Base-by-base conservation (phyloP, 179 eudicot species). In the Spinacia oleracea region DNA sequence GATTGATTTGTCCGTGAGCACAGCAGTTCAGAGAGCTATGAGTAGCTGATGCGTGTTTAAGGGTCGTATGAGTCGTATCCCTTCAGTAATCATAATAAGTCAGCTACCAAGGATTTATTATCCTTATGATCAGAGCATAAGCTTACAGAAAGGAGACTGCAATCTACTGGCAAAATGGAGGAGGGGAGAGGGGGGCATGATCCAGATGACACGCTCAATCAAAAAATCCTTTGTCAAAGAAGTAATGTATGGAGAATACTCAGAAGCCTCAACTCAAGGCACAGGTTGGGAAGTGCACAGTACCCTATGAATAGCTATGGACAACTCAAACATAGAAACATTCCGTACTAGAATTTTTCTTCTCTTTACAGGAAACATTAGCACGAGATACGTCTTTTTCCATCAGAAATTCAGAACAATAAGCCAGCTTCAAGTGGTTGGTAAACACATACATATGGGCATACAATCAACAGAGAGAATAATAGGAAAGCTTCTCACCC, bases 401-500 rank as follows among this genome's bases (percentile, higher is more conserved):
- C 12, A 66, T 34, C 11, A 6, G 72, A 69, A 20, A 9, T 69
- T 2, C 9, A 68, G 21, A 55, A 18, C 16, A 16, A 25, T 34
- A 78, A 43, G 14, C 1, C 42, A 78, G 40, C 11, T 14, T 5
- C 18, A 43, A 66, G 18, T 18, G n/a, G 12, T 42, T 40, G 31
- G 64, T 1, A 1, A 32, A 71, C 25, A 20, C 29, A 60, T n/a
- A 7, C 0, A 62, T 23, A 3, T 51, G 11, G 32, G 62, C 21
- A 80, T 38, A 58, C 58, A 1, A 14, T 63, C 15, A 42, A 73
- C 11, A 79, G 46, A 42, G 18, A 27, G 29, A 73, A 53, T 40
- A 63, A 15, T 6, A 27, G 38, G 50, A 56, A 27, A 68, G 16
- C 43, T 42, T 27, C 73, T 75, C 80, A 93, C 97, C 98, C 87